Evolutionary conservation across 108 stramenopile species (phyloP), one percentile per base, ranked within the genome.

Genomic region (Epipyxis sp.): DNA sequence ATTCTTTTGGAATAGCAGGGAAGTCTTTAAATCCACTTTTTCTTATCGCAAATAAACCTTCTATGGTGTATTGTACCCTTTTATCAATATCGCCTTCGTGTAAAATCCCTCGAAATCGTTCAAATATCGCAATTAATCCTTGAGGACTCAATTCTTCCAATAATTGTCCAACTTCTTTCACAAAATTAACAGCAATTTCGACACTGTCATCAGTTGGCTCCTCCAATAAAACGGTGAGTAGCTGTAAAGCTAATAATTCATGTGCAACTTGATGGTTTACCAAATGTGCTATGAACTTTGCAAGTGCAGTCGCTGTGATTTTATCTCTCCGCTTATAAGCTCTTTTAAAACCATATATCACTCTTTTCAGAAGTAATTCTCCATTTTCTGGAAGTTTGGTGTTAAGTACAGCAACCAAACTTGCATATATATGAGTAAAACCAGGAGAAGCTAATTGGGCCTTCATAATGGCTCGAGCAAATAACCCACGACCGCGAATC

Each of bases 351-450:
- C 85, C 79, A 37, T 94, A 79, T 37, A 99, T 89, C 42, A 93
- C 79, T 1, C 97, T 88, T 41, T 88, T 86, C 1, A 97, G 77
- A 32, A 96, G 42, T 27, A 99, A 85, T 79, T 99, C 97, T 34
- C 98, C 98, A 59, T 91, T 91, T 80, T 97, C 94, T 1, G 98
- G 98, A 32, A 99, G 83, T 81, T 96, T 96, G 30, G 94, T 93
- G 82, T 98, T 97, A 46, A 99, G 74, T 27, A 99, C 98, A 30
- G 96, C 90, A 42, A 95, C 84, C 40, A 98, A 62, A 10, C 96
- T 91, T 1, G 96, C 95, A 69, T 96, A 99, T 1, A 88, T 79
- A 69, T 86, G 86, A 42, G 86, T 89, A 58, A 89, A 89, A 35
- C 91, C 90, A 0, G 96, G 94, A 43, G 93, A 92, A 1, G 91